Base-by-base conservation (phyloP, 345 rosid species). In the Boechera stricta region DNA sequence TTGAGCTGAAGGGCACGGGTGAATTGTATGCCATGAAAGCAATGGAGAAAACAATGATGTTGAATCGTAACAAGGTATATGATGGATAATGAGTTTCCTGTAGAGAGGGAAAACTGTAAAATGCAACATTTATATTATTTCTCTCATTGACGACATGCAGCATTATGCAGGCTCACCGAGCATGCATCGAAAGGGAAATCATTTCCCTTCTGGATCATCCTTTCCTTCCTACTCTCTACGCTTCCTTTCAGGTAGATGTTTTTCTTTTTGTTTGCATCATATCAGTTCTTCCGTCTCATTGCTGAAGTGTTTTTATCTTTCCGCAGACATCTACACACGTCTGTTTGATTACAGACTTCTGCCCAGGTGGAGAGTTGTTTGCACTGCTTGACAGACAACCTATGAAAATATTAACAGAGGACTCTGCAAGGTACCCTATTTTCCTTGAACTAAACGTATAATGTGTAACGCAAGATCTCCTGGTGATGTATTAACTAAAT, bases 261-360 rank as follows among this genome's bases (percentile, higher is more conserved):
- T 65, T 10, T n/a, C 3, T 53, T 52, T 39, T 67, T 15, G 15
- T 47, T 79, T 59, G 11, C 67, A 73, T 73, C 54, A 53, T 16
- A 31, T 66, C 42, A 49, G 4, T 12, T 66, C 15, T 6, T 60
- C 39, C 2, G n/a, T 35, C 24, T 44, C 36, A 44, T 60, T 45
- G 15, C 66, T 61, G 18, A 61, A 52, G 62, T 78, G 52, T 77
- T 76, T 61, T 12, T 79, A n/a, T 80, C 70, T 21, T 21, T 80
- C 68, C 42, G 38, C 92, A 95, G 99, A 95, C 98, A 69, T 76
- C 97, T 71, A 91, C 98, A 42, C 99, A 95, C 36, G 90, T 92
- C 70, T 95, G 96, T 83, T 86, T 95, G 83, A 92, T 95, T 72
- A 95, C 99, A 48, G 98, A 95, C 86, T 95, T 95, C 82, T 95